Evolutionary conservation across 2,329 filamentous ascomycete genomes (phyloP).

Genomic region (Exophiala aquamarina): DNA sequence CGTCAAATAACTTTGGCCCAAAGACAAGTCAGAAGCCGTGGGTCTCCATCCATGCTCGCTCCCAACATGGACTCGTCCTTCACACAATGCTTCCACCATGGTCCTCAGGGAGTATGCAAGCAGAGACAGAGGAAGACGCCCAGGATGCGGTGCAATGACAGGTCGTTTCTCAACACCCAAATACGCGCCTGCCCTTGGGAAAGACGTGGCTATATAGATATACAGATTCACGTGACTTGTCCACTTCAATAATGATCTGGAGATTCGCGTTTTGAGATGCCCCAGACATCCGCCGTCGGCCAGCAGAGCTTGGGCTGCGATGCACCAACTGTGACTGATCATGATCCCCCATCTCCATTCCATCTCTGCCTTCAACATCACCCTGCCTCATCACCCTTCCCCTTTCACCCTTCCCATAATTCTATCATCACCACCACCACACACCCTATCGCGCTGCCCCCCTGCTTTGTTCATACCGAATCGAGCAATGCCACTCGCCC

Average conservation of each 20-base stretch:
- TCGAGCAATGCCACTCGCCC: slow-evolving; percentile 19
- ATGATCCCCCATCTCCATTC: slow-evolving; percentile 13
- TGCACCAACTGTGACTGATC: slow-evolving; percentile 23
- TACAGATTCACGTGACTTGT: slow-evolving; percentile 14
- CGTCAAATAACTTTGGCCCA: slow-evolving; percentile 14
- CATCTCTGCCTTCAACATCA: slow-evolving; percentile 18
- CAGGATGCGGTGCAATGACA: background rate
- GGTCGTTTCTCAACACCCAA: slow-evolving; percentile 6
- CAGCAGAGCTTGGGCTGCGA: slow-evolving; percentile 23
- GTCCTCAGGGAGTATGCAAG: slow-evolving; percentile 1
- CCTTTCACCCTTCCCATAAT: slow-evolving; percentile 21
- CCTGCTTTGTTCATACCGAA: slow-evolving; percentile 12
- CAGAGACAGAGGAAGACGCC: background rate
- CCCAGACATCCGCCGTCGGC: slow-evolving; percentile 13
- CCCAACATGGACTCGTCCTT: slow-evolving; percentile 9
- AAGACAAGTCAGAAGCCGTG: slow-evolving; percentile 17
- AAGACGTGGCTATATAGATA: slow-evolving; percentile 13
- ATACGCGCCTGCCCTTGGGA: slow-evolving; percentile 7
- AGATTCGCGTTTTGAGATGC: slow-evolving; percentile 18
- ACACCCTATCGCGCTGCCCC: slow-evolving; percentile 15
- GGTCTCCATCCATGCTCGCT: slow-evolving; percentile 14
- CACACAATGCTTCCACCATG: slow-evolving; percentile 6
- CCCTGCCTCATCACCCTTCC: slow-evolving; percentile 15
- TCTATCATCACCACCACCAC: slow-evolving; percentile 11
- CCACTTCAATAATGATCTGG: slow-evolving; percentile 10